phyloP scores from a whole-genome alignment of 2,329 filamentous ascomycete species.

The Cladophialophora exuberans region DNA sequence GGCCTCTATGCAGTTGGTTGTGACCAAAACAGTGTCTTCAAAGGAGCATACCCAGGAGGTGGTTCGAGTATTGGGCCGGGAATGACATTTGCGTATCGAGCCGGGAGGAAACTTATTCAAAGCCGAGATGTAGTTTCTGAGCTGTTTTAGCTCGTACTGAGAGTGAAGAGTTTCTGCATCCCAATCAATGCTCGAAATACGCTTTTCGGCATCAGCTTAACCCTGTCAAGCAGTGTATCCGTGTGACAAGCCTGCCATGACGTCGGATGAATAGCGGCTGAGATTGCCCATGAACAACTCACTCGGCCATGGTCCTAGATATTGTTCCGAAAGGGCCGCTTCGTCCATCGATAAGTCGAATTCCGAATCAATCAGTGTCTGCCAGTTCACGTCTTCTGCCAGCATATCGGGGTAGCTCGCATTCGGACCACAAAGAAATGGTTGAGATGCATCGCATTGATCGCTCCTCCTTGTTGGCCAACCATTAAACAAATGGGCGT shows the following conservation, averaged over 20 bases:
- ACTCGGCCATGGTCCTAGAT: background rate
- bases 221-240: conserved; percentile 7
- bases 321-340: background rate
- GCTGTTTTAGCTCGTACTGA: background rate
- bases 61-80: conserved; percentile 21
- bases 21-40: conserved; percentile 12
- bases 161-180: background rate
- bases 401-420: background rate
- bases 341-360: background rate
- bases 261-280: conserved; percentile 14
- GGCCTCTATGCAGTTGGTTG: conserved; percentile 23
- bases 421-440: background rate
- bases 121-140: background rate
- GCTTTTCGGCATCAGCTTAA: background rate
- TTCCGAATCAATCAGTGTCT: background rate
- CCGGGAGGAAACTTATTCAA: conserved; percentile 2
- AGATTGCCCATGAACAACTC: conserved; percentile 14
- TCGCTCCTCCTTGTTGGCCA: background rate
- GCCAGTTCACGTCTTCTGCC: background rate
- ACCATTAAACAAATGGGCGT: background rate
- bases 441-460: background rate
- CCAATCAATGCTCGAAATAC: background rate
- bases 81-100: conserved; percentile 23
- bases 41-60: conserved; percentile 15
- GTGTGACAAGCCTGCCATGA: conserved; percentile 11